Base-by-base conservation (phyloP, 129 eudicot species). In the Tagetes patula region DNA sequence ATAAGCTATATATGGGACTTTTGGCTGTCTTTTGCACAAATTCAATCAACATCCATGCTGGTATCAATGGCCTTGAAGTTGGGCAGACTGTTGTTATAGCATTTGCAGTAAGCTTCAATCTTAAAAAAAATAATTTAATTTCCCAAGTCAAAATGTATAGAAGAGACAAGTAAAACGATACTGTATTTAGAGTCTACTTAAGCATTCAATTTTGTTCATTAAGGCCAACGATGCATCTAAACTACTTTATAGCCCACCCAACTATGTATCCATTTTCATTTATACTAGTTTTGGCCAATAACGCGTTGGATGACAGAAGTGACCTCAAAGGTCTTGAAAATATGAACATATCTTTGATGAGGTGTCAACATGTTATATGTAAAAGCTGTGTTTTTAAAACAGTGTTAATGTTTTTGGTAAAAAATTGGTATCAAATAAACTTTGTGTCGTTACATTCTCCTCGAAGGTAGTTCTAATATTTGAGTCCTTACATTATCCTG, bases 21-120 rank as follows among this genome's bases (percentile, higher is more conserved):
- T 83, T 95, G 89, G 97, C 99, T 43, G 85, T 95, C 34, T 95
- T 95, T 73, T 95, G 99, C 84, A 95, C 99, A 71, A 95, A 95
- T 70, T 95, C 96, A 2, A 90, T 90, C 75, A 95, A 90, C 82
- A 95, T 95, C 71, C 99, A 95, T 79, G 99, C 99, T 77, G 99
- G 99, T 42, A 55, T 95, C 71, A 95, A 95, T 72, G 99, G 99
- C 75, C 96, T 95, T 72, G 99, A 95, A 86, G 99, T 88, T 76
- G 99, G 99, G 71, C 99, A 95, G 85, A 95, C 99, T 70, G 94
- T 88, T 45, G 94, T 95, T 80, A 86, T 95, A 70, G 86, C 97
- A 81, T 80, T 79, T 77, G 99, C 97, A 69, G 99, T 95, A 95
- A 88, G 97, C 75, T 67, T 81, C 65, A 59, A 12, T 38, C 56